Evolutionary conservation across 345 rosid species (phyloP), one percentile per base, ranked within the genome.

Genomic region (Corymbia maculata): DNA sequence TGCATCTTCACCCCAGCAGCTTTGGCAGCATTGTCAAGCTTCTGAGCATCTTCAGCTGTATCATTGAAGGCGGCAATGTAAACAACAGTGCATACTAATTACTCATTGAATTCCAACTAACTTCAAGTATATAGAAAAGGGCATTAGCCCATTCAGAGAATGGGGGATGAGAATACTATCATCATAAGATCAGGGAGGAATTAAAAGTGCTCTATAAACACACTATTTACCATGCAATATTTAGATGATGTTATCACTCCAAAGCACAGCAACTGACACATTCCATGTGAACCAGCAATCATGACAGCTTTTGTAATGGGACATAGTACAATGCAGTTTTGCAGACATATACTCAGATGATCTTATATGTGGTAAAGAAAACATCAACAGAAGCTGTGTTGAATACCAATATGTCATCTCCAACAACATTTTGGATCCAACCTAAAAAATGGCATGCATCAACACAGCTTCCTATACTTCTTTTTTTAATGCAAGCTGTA

Each of bases 31-130:
- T 90, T 90, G 26, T 91, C 89, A n/a, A 52, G 66, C 91, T 86
- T 91, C 17, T 85, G 91, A 51, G 88, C 85, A 57, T 91, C 92
- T 85, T 91, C 92, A 85, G 92, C 87, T 51, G 61, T 30, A 52
- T 30, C 42, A 85, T 32, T 32, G 28, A 6, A 44, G 61, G 47
- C 55, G 52, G 52, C 45, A 9, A 52, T 52, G 87, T 52, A 45
- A 85, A 85, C 85, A 82, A 17, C 64, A n/a, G 21, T 10, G 47
- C 51, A 55, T 51, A 52, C 28, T 42, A 28, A 68, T 32, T 68
- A 68, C 45, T 28, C 45, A 75, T 75, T 42, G 8, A 42, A 42
- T 75, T 64, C 42, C 36, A 2, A 64, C 17, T 64, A 50, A 79
- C 24, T 52, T 82, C 26, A 86, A 10, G 51, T 14, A 64, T n/a